phyloP scores from a whole-genome alignment of 2,329 filamentous ascomycete genomes.

The Pyrenochaeta sp. region DNA sequence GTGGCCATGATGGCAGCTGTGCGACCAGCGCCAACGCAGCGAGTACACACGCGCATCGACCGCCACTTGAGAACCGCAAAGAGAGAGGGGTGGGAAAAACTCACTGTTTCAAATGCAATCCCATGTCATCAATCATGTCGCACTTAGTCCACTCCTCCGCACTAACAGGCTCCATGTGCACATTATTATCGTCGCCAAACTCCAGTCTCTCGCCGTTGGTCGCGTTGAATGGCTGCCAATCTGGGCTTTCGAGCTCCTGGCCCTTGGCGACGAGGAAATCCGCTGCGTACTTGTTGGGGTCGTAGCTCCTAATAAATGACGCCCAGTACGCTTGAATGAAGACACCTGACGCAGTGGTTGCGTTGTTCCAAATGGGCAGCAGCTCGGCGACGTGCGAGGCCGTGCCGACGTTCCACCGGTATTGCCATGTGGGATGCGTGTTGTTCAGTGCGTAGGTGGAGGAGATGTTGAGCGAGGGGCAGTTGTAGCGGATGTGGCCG shows the following conservation, averaged over 20 bases:
- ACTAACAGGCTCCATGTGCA: slow-evolving; percentile 38
- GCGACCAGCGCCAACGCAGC: too few relatives aligned
- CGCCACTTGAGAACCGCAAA: neutral
- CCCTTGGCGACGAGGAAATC: slow-evolving; percentile 26
- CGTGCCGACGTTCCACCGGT: slow-evolving; percentile 57
- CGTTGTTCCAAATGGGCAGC: slow-evolving; percentile 49
- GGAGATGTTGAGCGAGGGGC: slow-evolving; percentile 54
- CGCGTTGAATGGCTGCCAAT: slow-evolving; percentile 35
- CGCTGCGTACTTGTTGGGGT: slow-evolving; percentile 50
- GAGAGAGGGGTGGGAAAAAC: slow-evolving; percentile 11
- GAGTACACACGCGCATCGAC: too few relatives aligned
- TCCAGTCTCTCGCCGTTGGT: slow-evolving; percentile 29
- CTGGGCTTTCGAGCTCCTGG: slow-evolving; percentile 25
- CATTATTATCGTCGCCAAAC: slow-evolving; percentile 37
- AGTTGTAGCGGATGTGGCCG: slow-evolving; percentile 61
- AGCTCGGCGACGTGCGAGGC: slow-evolving; percentile 49
- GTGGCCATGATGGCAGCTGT: too few relatives aligned
- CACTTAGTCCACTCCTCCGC: slow-evolving; percentile 32
- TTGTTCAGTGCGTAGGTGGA: slow-evolving; percentile 38
- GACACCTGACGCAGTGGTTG: slow-evolving; percentile 33
- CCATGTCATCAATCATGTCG: slow-evolving; percentile 31
- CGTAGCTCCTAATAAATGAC: slow-evolving; percentile 51
- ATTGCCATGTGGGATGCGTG: slow-evolving; percentile 52
- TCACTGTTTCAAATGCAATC: slow-evolving; percentile 40
- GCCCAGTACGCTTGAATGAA: slow-evolving; percentile 53